A percentile compares a stretch with the other conserved stretches of the same genome.
Evolutionary conservation across 495 filamentous ascomycete genomes (phyloP).

Genomic region (Talaromyces proteolyticus): DNA sequence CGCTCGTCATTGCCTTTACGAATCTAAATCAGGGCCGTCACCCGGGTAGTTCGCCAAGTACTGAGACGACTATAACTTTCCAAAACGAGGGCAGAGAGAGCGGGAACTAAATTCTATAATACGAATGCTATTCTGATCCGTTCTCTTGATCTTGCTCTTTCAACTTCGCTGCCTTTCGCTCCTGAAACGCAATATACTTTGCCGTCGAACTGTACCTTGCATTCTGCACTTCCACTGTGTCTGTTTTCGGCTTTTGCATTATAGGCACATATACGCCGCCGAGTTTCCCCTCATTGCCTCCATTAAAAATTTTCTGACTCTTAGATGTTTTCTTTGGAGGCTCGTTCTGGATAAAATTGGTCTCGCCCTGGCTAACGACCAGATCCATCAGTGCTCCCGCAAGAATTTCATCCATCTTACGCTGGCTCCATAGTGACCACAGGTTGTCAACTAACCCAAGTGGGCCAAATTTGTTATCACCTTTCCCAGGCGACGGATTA

Average conservation of each 20-base stretch:
- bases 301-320: constrained; percentile 64
- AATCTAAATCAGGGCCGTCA: constrained; percentile 44
- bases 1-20: constrained; percentile 68
- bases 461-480: constrained; percentile 53
- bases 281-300: constrained; percentile 52
- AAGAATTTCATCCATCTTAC: constrained; percentile 85
- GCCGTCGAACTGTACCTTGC: too few relatives aligned
- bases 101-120: not conserved
- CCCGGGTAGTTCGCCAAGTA: not conserved
- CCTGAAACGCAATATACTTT: constrained; percentile 66
- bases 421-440: constrained; percentile 76
- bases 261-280: constrained; percentile 69
- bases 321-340: constrained; percentile 16
- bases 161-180: constrained; percentile 31
- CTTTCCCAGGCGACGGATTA: constrained; percentile 23
- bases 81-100: too few relatives aligned
- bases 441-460: constrained; percentile 63
- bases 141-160: not conserved
- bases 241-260: constrained; percentile 56
- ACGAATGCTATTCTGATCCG: not conserved
- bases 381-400: constrained; percentile 61
- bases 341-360: constrained; percentile 16
- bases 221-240: constrained; percentile 66
- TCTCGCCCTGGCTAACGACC: constrained; percentile 46
- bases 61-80: too few relatives aligned